These are phyloP conservation scores for Vairimorpha ceranae DNA, from an alignment of 371 early-diverging fungal species.

Conservation along the genomic window DNA sequence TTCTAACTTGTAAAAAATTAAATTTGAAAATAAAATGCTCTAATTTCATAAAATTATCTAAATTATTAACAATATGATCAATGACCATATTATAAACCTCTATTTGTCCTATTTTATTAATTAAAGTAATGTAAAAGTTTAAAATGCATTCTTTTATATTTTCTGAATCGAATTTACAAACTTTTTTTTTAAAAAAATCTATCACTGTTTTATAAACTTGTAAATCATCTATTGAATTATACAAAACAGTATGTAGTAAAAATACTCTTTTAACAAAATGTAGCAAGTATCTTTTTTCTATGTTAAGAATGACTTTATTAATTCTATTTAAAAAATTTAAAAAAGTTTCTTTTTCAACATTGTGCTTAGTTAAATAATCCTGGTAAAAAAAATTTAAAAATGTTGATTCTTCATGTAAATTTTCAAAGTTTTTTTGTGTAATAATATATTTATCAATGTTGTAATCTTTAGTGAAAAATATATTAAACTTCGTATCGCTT, in stretches of 20 bases:
- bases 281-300: neutral
- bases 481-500: neutral
- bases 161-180: neutral
- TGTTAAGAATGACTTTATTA: neutral
- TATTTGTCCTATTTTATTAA: neutral
- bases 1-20: neutral
- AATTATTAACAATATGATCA: neutral
- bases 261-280: conserved; percentile 14
- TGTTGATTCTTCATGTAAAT: conserved; percentile 4
- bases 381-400: conserved; percentile 16
- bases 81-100: neutral
- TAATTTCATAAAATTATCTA: neutral
- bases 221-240: neutral
- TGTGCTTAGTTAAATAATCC: neutral
- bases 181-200: conserved; percentile 9
- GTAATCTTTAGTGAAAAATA: neutral
- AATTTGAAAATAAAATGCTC: neutral
- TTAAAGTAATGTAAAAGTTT: neutral
- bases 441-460: conserved; percentile 2
- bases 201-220: conserved; percentile 15
- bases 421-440: conserved; percentile 3
- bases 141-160: neutral
- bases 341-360: conserved; percentile 1
- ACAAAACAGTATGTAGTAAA: conserved; percentile 8
- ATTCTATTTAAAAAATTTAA: neutral